Evolutionary conservation across 139 green algal species (phyloP).

Genomic region (Coelastrella sp.): DNA sequence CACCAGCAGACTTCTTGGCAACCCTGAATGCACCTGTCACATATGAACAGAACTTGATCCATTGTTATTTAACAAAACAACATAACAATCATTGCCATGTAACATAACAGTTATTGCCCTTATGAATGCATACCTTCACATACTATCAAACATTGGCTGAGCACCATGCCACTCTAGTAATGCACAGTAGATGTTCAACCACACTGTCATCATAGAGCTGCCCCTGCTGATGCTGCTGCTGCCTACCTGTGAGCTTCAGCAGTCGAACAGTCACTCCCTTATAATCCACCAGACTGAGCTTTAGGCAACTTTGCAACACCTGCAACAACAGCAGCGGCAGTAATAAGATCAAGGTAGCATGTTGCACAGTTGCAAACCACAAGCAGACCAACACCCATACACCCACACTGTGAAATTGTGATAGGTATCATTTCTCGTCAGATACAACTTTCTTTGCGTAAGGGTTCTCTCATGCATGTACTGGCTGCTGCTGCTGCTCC

Average conservation of each 20-base stretch:
- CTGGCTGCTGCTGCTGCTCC: no score
- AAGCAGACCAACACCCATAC: background rate
- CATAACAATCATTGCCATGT: background rate
- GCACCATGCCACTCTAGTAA: no score
- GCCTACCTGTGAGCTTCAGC: conserved; percentile 25
- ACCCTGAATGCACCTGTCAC: conserved; percentile 14
- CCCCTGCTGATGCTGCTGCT: background rate
- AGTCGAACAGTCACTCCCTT: conserved; percentile 19
- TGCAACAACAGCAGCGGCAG: background rate
- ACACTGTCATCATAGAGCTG: background rate
- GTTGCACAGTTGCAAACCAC: background rate
- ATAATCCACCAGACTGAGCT: conserved; percentile 19
- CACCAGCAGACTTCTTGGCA: conserved; percentile 1
- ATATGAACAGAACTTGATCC: background rate
- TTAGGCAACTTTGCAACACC: conserved; percentile 19
- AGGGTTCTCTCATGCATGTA: no score
- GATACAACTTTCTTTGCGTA: no score
- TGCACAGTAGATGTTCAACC: background rate
- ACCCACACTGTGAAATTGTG: background rate
- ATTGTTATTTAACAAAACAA: background rate
- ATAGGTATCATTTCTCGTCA: no score
- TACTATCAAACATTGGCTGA: no score
- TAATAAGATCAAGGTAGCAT: background rate
- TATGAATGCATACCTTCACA: no score
- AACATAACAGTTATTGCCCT: no score